A percentile compares a stretch with the other conserved stretches of the same genome.
Evolutionary conservation across 2,329 filamentous ascomycete genomes (phyloP).

Genomic region (Microdochium bolleyi): DNA sequence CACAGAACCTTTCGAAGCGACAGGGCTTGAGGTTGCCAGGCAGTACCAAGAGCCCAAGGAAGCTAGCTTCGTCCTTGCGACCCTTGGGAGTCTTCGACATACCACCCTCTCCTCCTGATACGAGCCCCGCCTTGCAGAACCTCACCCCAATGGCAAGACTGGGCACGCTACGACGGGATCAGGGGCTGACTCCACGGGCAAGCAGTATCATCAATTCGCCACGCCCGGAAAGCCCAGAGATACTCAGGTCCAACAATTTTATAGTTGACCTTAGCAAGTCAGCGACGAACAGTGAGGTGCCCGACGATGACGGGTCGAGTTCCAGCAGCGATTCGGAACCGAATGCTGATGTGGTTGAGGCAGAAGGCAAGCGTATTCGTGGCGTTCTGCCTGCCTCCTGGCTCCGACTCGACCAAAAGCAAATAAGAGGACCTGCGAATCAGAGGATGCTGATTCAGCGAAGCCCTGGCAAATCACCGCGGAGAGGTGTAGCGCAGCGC

Average conservation of each 20-base stretch:
- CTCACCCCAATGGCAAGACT: slow-evolving; percentile 10
- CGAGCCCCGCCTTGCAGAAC: slow-evolving; percentile 22
- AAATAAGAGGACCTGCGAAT: slow-evolving; percentile 4
- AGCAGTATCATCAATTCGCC: slow-evolving; percentile 16
- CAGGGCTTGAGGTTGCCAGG: not conserved
- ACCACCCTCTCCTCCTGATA: slow-evolving; percentile 28
- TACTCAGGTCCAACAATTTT: slow-evolving; percentile 6
- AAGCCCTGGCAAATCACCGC: slow-evolving; percentile 28
- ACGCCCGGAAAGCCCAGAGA: slow-evolving; percentile 15
- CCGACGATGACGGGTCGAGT: slow-evolving; percentile 6
- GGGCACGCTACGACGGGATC: slow-evolving; percentile 5
- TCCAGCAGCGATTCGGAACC: slow-evolving; percentile 24
- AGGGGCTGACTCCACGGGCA: slow-evolving; percentile 15
- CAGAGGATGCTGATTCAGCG: slow-evolving; percentile 19
- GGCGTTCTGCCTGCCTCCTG: slow-evolving; percentile 62
- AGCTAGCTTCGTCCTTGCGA: slow-evolving; percentile 5
- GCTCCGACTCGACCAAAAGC: slow-evolving; percentile 47
- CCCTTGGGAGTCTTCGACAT: slow-evolving; percentile 23
- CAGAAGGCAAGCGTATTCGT: slow-evolving; percentile 36
- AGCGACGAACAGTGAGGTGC: not conserved
- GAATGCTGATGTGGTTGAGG: slow-evolving; percentile 22
- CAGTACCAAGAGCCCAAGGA: not conserved
- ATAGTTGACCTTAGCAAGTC: slow-evolving; percentile 17
- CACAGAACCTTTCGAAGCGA: not conserved
- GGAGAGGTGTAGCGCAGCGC: slow-evolving; percentile 42